Evolutionary conservation across 805 yeast species (phyloP).

Genomic region (Maudiozyma bulderi): DNA sequence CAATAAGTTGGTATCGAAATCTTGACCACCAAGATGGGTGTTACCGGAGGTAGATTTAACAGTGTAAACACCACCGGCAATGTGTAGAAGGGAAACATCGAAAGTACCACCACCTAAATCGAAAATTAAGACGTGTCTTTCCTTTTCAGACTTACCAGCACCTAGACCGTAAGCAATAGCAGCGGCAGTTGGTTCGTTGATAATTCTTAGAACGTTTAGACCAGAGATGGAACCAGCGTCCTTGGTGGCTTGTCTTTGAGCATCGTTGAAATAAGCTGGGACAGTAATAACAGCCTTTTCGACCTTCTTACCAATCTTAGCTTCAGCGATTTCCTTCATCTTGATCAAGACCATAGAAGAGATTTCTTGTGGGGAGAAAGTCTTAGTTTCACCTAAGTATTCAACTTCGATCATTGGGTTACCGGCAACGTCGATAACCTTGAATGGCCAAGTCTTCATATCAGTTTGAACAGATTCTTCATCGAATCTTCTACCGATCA

Average conservation of each 20-base stretch:
- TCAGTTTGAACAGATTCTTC: slow-evolving; percentile 75
- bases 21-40: slow-evolving; percentile 99
- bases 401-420: slow-evolving; percentile 63
- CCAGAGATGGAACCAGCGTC: slow-evolving; percentile 78
- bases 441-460: slow-evolving; percentile 84
- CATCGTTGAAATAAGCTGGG: slow-evolving; percentile 73
- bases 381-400: slow-evolving; percentile 58
- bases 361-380: slow-evolving; percentile 66
- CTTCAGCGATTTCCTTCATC: slow-evolving; percentile 77
- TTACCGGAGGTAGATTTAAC: slow-evolving; percentile 99
- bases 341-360: slow-evolving; percentile 69
- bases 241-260: slow-evolving; percentile 75
- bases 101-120: slow-evolving; percentile 99
- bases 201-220: slow-evolving; percentile 66
- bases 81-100: slow-evolving; percentile 87
- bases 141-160: slow-evolving; percentile 2
- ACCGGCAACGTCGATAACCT: slow-evolving; percentile 53
- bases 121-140: slow-evolving; percentile 52
- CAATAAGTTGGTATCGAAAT: slow-evolving; percentile 92
- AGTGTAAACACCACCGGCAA: slow-evolving; percentile 93
- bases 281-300: slow-evolving; percentile 71
- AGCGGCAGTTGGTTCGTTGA: slow-evolving; percentile 29
- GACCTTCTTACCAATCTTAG: slow-evolving; percentile 60
- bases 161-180: slow-evolving; percentile 78
- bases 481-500: slow-evolving; percentile 71